Evolutionary conservation across 495 filamentous ascomycete species (phyloP).

Genomic region (Xylaria nigripes): DNA sequence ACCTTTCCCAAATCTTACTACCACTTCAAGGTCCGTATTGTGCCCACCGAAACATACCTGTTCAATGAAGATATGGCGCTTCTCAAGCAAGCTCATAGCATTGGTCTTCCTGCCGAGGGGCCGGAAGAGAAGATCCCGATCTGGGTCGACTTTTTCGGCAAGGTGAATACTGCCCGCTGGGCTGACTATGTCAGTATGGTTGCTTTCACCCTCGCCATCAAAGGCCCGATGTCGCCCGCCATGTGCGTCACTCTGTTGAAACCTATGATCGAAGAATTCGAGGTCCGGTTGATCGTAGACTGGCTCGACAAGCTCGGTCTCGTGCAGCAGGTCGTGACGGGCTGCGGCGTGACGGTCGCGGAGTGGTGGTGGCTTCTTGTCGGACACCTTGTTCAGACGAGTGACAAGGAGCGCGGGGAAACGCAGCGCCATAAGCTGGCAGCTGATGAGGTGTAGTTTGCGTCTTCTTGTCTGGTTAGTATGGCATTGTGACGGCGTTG

Average conservation of each 20-base stretch:
- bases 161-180: slow-evolving; percentile 57
- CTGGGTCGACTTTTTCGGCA: slow-evolving; percentile 71
- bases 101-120: slow-evolving; percentile 22
- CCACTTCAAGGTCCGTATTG: slow-evolving; percentile 54
- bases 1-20: slow-evolving; percentile 57
- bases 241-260: slow-evolving; percentile 48
- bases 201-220: slow-evolving; percentile 48
- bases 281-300: slow-evolving; percentile 54
- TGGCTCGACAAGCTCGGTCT: slow-evolving; percentile 53
- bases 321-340: slow-evolving; percentile 24
- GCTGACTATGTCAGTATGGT: slow-evolving; percentile 51
- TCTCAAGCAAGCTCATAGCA: slow-evolving; percentile 23
- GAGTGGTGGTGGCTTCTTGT: slow-evolving; percentile 67
- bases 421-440: neutral
- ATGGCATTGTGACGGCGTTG: neutral
- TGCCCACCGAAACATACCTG: slow-evolving; percentile 50
- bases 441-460: neutral
- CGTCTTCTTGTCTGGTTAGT: neutral
- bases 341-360: slow-evolving; percentile 40
- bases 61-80: slow-evolving; percentile 49
- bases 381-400: slow-evolving; percentile 13
- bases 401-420: neutral
- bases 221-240: slow-evolving; percentile 48
- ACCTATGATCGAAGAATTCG: slow-evolving; percentile 58
- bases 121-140: slow-evolving; percentile 50